Evolutionary conservation across 1,284 basidiomycete genomes (phyloP).

Genomic region (Clitocybe nebularis): DNA sequence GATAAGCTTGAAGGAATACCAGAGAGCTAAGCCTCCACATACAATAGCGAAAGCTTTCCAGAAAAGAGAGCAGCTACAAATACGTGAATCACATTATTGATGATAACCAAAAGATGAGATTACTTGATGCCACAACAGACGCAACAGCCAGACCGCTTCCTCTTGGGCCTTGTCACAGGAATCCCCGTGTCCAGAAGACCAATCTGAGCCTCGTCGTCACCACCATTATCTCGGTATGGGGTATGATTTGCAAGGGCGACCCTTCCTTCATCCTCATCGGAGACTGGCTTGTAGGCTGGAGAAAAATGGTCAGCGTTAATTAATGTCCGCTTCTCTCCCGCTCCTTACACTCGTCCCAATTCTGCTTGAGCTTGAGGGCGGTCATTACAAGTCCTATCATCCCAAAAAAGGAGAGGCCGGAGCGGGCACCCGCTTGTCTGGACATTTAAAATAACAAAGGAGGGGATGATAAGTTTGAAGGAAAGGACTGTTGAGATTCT

Average conservation of each 20-base stretch:
- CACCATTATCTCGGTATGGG: slow-evolving; percentile 21
- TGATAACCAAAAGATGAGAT: slow-evolving; percentile 14
- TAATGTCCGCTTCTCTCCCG: not conserved
- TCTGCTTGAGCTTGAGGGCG: slow-evolving; percentile 45
- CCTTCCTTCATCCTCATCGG: slow-evolving; percentile 37
- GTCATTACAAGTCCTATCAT: slow-evolving; percentile 44
- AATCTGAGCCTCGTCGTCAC: slow-evolving; percentile 28
- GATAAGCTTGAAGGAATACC: slow-evolving; percentile 40
- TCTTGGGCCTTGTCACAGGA: slow-evolving; percentile 27
- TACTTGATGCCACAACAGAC: slow-evolving; percentile 54
- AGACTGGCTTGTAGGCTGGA: slow-evolving; percentile 36
- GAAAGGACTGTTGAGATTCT: slow-evolving; percentile 10
- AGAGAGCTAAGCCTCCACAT: slow-evolving; percentile 34
- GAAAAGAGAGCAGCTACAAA: slow-evolving; percentile 43
- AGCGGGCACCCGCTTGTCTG: not conserved
- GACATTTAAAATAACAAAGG: not conserved
- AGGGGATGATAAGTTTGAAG: slow-evolving; percentile 8
- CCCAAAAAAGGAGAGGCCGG: slow-evolving; percentile 34
- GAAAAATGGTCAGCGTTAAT: not conserved
- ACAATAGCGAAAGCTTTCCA: slow-evolving; percentile 56
- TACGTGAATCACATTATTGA: slow-evolving; percentile 2
- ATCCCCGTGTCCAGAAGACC: slow-evolving; percentile 38
- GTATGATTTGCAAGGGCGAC: slow-evolving; percentile 30
- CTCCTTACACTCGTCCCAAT: slow-evolving; percentile 43
- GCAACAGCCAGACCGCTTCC: slow-evolving; percentile 37